Percentiles rank a stretch among this genome's conserved stretches.
These are phyloP conservation scores for Cyclotella kingstonii DNA, from an alignment of 108 stramenopile species.

Conservation along the genomic window DNA sequence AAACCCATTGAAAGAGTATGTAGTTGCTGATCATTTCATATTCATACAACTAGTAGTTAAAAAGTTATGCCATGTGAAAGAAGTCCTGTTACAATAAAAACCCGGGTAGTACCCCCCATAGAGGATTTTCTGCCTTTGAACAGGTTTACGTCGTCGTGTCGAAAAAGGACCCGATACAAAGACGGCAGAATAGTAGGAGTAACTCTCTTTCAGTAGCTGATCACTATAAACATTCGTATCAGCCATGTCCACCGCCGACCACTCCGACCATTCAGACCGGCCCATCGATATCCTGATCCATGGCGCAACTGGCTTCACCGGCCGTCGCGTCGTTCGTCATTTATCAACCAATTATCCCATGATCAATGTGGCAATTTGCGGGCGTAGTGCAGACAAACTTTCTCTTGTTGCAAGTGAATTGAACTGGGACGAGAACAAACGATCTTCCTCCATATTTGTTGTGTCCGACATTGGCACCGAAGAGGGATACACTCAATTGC, in stretches of 20 bases:
- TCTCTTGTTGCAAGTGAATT: constrained; percentile 5
- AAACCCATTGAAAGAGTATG: no score
- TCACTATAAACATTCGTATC: background rate
- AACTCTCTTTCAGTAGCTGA: no score
- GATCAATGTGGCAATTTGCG: constrained; percentile 14
- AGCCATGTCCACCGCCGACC: background rate
- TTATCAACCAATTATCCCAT: constrained; percentile 5
- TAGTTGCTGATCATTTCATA: no score
- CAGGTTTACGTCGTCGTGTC: no score
- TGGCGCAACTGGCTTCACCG: constrained; percentile 28
- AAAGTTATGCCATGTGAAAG: no score
- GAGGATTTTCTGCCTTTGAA: no score
- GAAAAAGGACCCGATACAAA: no score
- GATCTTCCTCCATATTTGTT: constrained; percentile 1
- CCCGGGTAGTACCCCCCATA: no score
- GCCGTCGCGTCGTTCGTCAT: constrained; percentile 12
- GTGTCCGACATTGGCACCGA: constrained; percentile 1
- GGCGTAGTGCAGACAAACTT: constrained; percentile 8
- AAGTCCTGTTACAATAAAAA: no score
- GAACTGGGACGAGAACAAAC: constrained; percentile 14
- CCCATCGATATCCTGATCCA: constrained; percentile 24
- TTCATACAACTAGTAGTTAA: no score
- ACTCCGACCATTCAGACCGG: constrained; percentile 2
- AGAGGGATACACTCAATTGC: background rate
- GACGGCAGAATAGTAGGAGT: no score